These are phyloP conservation scores for Penicillium sp. DNA, from an alignment of 2,329 filamentous ascomycete species.

Conservation along the genomic window DNA sequence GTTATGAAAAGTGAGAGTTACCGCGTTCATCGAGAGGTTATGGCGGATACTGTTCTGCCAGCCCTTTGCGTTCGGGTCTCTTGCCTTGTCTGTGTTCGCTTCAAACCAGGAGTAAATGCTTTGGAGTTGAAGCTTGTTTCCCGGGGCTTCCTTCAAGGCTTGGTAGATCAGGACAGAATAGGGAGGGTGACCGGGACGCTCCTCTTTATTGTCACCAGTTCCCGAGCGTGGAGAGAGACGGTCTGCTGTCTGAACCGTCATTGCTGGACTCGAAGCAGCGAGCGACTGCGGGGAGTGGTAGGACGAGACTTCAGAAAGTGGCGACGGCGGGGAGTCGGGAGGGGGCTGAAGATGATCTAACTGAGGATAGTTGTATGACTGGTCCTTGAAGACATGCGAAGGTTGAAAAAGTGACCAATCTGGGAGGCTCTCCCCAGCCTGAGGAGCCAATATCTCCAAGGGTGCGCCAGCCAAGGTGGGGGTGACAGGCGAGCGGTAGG, in stretches of 20 bases:
- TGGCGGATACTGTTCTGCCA: slow-evolving; percentile 96
- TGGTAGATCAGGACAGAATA: slow-evolving; percentile 75
- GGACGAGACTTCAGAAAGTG: slow-evolving; percentile 19
- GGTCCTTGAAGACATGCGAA: neutral
- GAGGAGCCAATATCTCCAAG: neutral
- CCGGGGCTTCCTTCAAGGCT: slow-evolving; percentile 60
- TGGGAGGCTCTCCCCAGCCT: neutral
- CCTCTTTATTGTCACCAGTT: slow-evolving; percentile 17
- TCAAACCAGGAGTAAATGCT: slow-evolving; percentile 88
- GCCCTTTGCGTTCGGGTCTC: slow-evolving; percentile 53
- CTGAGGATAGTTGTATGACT: slow-evolving; percentile 1
- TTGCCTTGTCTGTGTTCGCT: slow-evolving; percentile 68
- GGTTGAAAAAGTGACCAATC: neutral
- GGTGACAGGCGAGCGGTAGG: neutral
- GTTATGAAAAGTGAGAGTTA: slow-evolving; percentile 36
- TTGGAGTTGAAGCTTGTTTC: slow-evolving; percentile 65
- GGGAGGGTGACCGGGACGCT: slow-evolving; percentile 47
- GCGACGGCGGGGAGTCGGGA: slow-evolving; percentile 14
- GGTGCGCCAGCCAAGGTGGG: neutral
- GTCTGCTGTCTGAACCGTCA: slow-evolving; percentile 6
- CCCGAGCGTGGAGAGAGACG: slow-evolving; percentile 21
- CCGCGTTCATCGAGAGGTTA: slow-evolving; percentile 90
- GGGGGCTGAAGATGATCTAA: slow-evolving; percentile 6
- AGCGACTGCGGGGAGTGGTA: slow-evolving; percentile 13
- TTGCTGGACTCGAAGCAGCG: slow-evolving; percentile 2